Base-by-base conservation (phyloP, 2,329 filamentous ascomycete species). In the Phyllosticta citrichinensis region DNA sequence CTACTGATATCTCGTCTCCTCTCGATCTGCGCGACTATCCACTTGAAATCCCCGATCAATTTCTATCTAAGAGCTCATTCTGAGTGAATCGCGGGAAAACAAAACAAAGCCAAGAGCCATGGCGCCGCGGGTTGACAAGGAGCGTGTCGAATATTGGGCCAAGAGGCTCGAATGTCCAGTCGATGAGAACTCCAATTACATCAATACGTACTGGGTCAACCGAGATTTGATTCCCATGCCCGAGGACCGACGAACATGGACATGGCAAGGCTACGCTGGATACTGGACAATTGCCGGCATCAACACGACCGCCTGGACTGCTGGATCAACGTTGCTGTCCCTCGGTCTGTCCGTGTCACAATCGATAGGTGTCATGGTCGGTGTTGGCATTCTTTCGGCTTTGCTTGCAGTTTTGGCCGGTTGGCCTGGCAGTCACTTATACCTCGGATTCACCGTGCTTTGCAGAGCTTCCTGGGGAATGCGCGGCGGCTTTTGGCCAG, bases 381-480 rank as follows among this genome's bases (percentile, higher is more conserved):
- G 71, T 8, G 67, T 69, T 3, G 69, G 70, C 1, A 57, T 73
- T n/a, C 69, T 73, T 3, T 68, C 68, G 9, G 69, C 68, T 0
- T 62, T 72, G 25, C 66, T 73, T 52, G 70, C 70, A 4, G 69
- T 74, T 24, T 61, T 71, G 2, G 70, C 71, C 5, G 71, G 71
- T 10, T 73, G 71, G 70, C 68, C 71, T 14, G 71, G 71, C 4
- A 68, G 66, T 14, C 70, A 73, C 62, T 66, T 71, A 22, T 67
- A 73, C 59, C 61, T 72, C 8, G 71, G 71, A 1, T 73, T 73
- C 62, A 73, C 71, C 1, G 70, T 74, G 17, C 65, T 73, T 22
- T 66, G 58, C 27, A 59, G 65, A 12, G 61, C 63, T 11, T 62
- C 61, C 12, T 66, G 66, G 66, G 65, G 64, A 0, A 65, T 66